A percentile compares a stretch with the other conserved stretches of the same genome.
Conservation (phyloP, 148 eudicot species). For the Chenopodium album region DNA sequence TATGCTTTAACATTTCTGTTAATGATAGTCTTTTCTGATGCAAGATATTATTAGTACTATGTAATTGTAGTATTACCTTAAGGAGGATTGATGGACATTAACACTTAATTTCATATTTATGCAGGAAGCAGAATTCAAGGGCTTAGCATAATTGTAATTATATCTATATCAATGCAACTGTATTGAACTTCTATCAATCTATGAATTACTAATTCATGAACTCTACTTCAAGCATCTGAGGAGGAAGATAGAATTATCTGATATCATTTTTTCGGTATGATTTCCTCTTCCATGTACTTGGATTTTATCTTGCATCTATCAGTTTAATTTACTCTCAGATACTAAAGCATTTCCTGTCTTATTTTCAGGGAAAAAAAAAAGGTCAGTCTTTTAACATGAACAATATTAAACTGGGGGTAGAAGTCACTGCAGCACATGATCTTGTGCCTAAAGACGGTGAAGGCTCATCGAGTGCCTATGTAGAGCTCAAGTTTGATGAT, state of each 20-base stretch:
- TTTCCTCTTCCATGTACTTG: neutral
- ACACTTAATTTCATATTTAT: neutral
- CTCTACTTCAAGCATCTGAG: constrained; percentile 5
- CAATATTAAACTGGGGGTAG: constrained; percentile 82
- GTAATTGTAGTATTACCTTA: neutral
- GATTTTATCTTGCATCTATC: neutral
- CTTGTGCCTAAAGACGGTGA: constrained; percentile 67
- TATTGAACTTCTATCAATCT: neutral
- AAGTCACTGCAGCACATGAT: constrained; percentile 79
- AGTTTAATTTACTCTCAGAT: neutral
- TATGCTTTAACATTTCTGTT: neutral
- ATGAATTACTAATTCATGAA: neutral
- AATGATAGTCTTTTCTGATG: neutral
- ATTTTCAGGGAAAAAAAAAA: constrained; percentile 7
- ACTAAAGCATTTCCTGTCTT: neutral
- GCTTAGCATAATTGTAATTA: neutral
- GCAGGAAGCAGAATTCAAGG: constrained; percentile 1
- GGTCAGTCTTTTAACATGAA: constrained; percentile 31
- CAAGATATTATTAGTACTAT: neutral
- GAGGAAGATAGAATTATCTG: neutral
- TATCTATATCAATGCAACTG: neutral
- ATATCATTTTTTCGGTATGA: neutral
- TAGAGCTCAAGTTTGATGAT: constrained; percentile 74
- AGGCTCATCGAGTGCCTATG: constrained; percentile 68
- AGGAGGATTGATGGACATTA: neutral